Evolutionary conservation across 306 rosid species (phyloP), one percentile per base, ranked within the genome.

Genomic region (Dalbergia cultrata): DNA sequence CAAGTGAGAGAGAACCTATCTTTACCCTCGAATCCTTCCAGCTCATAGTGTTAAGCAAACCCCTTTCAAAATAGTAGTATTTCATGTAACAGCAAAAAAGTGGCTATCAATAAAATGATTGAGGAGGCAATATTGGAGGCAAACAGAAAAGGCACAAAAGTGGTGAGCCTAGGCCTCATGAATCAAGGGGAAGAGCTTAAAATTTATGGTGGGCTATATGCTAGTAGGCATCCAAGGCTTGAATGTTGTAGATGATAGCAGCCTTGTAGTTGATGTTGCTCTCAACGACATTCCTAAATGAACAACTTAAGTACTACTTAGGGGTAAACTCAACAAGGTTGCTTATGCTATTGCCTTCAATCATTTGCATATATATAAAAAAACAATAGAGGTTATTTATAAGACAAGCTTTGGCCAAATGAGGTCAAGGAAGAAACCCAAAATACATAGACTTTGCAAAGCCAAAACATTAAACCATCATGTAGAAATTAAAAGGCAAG

Each of bases 281-380:
- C 82, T 92, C 11, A 85, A 92, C 63, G 82, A 6, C 65, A 86
- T 92, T 80, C 95, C 92, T 1, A 85, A 90, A 73, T 88, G 82
- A 53, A 87, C 95, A 13, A 82, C 89, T 18, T 90, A 92, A 78
- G 94, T 94, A 0, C 62, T 92, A 5, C 84, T 94, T 1, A 87
- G 84, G 47, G 97, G 97, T 9, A 88, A 90, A 19, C 83, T 93
- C 80, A 87, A 91, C 12, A 94, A 94, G 59, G 86, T 92, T 85
- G 91, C 92, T 81, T 85, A 43, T 82, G 92, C 92, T 41, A 44
- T 89, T 93, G 85, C 99, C 93, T 92, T 96, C 99, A 87, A 96
- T 85, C 99, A 96, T 96, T 97, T 96, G 94, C 89, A 89, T 72
- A 80, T 78, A 75, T 67, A 82, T 72, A 9, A 63, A 34, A 72